A percentile compares a stretch with the other conserved stretches of the same genome.
These are phyloP conservation scores for Pogostemon cablin DNA, from an alignment of 257 asterid genomes.

Conservation along the genomic window DNA sequence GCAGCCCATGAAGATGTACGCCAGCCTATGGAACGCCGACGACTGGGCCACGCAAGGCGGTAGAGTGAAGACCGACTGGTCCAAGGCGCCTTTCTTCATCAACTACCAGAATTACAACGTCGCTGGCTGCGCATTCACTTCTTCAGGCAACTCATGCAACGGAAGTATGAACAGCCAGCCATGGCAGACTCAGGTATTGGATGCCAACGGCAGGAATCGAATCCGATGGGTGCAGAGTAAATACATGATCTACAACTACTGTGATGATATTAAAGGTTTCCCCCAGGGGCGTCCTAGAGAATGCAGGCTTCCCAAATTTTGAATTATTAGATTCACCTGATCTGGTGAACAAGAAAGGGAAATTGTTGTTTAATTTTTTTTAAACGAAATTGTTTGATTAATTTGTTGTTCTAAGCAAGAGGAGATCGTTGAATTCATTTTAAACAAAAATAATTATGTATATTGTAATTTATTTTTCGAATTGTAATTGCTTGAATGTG, in stretches of 20 bases:
- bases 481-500: not conserved
- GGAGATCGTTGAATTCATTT: not conserved
- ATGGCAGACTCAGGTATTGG: conserved; percentile 53
- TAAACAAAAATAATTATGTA: not conserved
- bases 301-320: conserved; percentile 47
- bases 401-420: not conserved
- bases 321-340: not conserved
- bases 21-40: conserved; percentile 67
- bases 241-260: conserved; percentile 50
- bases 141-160: conserved; percentile 34
- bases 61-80: conserved; percentile 62
- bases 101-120: conserved; percentile 42
- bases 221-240: conserved; percentile 46
- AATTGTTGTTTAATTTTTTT: not conserved
- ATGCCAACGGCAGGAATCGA: conserved; percentile 42
- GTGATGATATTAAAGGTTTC: conserved; percentile 45
- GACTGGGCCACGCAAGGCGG: conserved; percentile 87
- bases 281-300: conserved; percentile 48
- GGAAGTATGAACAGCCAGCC: conserved; percentile 33
- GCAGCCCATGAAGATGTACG: conserved; percentile 56
- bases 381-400: not conserved
- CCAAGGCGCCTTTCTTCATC: conserved; percentile 58
- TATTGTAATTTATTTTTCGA: not conserved
- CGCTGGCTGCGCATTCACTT: conserved; percentile 35
- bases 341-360: not conserved